Evolutionary conservation across 306 rosid genomes (phyloP).

Genomic region (Vigna hirtella): DNA sequence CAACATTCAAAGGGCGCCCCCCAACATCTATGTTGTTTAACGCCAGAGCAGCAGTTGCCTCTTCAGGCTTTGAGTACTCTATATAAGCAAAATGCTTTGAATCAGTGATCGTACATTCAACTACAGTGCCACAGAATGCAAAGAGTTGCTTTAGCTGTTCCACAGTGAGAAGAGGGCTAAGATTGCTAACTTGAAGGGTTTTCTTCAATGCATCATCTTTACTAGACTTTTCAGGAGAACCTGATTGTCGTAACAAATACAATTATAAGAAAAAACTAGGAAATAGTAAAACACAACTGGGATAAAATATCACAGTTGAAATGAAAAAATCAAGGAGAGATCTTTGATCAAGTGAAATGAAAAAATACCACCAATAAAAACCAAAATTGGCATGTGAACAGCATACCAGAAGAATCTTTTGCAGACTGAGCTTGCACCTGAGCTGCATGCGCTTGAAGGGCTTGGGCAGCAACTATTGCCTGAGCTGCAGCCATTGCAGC

Average conservation of each 20-base stretch:
- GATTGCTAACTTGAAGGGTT: slow-evolving; percentile 99
- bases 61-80: slow-evolving; percentile 93
- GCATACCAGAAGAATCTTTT: slow-evolving; percentile 83
- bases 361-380: slow-evolving; percentile 2
- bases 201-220: slow-evolving; percentile 81
- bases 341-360: slow-evolving; percentile 16
- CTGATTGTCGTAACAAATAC: slow-evolving; percentile 52
- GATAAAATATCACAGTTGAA: background rate
- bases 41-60: slow-evolving; percentile 92
- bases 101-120: slow-evolving; percentile 91
- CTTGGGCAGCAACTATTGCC: slow-evolving; percentile 99
- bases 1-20: slow-evolving; percentile 98
- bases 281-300: background rate
- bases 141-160: slow-evolving; percentile 96
- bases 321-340: slow-evolving; percentile 19
- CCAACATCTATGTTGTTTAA: slow-evolving; percentile 97
- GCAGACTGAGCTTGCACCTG: slow-evolving; percentile 88
- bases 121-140: slow-evolving; percentile 95
- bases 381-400: slow-evolving; percentile 43
- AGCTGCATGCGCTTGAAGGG: slow-evolving; percentile 99
- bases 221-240: slow-evolving; percentile 77
- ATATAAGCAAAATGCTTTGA: slow-evolving; percentile 99
- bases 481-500: slow-evolving; percentile 99
- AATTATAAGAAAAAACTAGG: slow-evolving; percentile 31
- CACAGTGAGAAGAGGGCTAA: slow-evolving; percentile 94